Evolutionary conservation across 768 basidiomycete species (phyloP).

Genomic region (Auricularia sp.): DNA sequence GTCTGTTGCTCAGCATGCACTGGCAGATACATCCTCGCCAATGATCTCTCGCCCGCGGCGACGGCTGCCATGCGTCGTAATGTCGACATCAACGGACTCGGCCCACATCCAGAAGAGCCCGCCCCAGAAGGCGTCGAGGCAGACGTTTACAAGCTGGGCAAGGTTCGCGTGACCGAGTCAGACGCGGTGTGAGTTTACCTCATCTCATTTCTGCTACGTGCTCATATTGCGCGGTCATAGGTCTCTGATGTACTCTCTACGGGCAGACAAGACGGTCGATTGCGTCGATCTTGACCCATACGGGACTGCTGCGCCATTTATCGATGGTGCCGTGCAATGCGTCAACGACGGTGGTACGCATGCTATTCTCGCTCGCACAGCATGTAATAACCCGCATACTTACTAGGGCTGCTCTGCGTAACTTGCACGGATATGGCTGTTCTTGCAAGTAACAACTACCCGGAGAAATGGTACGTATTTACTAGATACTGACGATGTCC

Average conservation of each 20-base stretch:
- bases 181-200: slow-evolving; percentile 70
- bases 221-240: slow-evolving; percentile 27
- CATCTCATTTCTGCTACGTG: not conserved
- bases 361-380: slow-evolving; percentile 1
- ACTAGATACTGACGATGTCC: not conserved
- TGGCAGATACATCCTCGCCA: slow-evolving; percentile 80
- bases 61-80: slow-evolving; percentile 80
- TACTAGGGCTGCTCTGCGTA: slow-evolving; percentile 74
- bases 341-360: slow-evolving; percentile 73
- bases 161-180: slow-evolving; percentile 78
- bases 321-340: slow-evolving; percentile 87
- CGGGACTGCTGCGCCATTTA: slow-evolving; percentile 93
- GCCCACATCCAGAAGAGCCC: slow-evolving; percentile 18
- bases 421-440: slow-evolving; percentile 96
- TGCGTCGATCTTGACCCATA: slow-evolving; percentile 98
- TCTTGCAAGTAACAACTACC: slow-evolving; percentile 85
- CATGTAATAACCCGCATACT: not conserved
- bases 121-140: slow-evolving; percentile 2
- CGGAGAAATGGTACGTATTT: slow-evolving; percentile 80
- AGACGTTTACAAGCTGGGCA: slow-evolving; percentile 24
- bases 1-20: not conserved
- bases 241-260: slow-evolving; percentile 82
- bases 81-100: slow-evolving; percentile 69
- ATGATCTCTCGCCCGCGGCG: slow-evolving; percentile 80
- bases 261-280: slow-evolving; percentile 67